Evolutionary conservation across 2,329 filamentous ascomycete genomes (phyloP), one percentile per base, ranked within the genome.

Genomic region (Colletotrichum liriopes): DNA sequence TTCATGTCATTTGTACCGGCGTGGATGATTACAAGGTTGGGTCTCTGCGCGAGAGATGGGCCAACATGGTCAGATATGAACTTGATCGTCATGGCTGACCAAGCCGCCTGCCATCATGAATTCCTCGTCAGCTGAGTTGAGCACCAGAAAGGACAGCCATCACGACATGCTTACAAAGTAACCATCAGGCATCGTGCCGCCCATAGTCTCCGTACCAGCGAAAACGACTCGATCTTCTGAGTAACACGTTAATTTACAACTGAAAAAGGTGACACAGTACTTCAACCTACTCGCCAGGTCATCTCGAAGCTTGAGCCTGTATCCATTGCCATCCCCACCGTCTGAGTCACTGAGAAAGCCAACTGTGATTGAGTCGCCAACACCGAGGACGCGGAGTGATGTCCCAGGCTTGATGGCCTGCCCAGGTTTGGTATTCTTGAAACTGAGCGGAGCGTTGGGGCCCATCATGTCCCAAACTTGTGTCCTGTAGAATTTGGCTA

Each of bases 1-100:
- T 81, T 81, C 79, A 83, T 81, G 62, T 83, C 82, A 60, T 83
- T 83, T 6, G 82, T 83, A 1, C 82, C 82, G 1, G 80, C 81
- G 39, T 81, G 79, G 1, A 83, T 65, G 3, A 83, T 77, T 39
- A 83, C 75, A 45, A 83, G 65, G 58, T 83, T 83, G 0, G 82
- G 82, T 18, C 72, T 72, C 41, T 82, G 80, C 12, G 73, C 67
- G 12, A 83, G 76, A 0, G 81, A 83, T 16, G 77, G 69, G 1
- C 67, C 75, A 26, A 80, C 70, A 23, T 82, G 71, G 6, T 82
- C 76, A 26, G 73, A 71, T 11, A 83, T 83, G 67, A 76, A 82
- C 47, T 79, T 68, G n/a, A 83, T 82, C 0, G 81, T 83, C 66
- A 79, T 82, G 18, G 80, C 81, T 20, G 76, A 76, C 82, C 82